A percentile compares a stretch with the other conserved stretches of the same genome.
phyloP scores from a whole-genome alignment of 192 early-diverging fungal genomes.

The Radiomyces spectabilis region DNA sequence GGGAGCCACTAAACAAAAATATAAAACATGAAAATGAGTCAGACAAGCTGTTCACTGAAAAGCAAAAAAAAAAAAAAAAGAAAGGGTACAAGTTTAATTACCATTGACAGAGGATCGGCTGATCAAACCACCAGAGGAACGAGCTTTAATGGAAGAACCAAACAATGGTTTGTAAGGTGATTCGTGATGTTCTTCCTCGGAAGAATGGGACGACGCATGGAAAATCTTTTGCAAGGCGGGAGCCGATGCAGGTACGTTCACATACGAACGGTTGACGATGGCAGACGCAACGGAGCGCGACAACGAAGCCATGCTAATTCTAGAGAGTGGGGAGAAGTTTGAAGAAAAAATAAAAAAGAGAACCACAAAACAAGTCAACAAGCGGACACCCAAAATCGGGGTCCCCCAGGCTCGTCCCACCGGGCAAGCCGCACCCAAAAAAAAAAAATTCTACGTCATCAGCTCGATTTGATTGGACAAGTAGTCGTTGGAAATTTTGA shows the following conservation, averaged over 20 bases:
- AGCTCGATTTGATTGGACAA: too few species aligned
- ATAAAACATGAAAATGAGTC: background rate
- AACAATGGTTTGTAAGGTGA: slow-evolving; percentile 3
- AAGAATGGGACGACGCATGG: slow-evolving; percentile 24
- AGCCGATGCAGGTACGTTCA: slow-evolving; percentile 33
- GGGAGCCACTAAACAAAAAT: slow-evolving; percentile 12
- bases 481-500: too few species aligned
- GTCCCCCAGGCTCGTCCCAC: too few species aligned
- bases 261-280: slow-evolving; percentile 43
- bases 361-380: too few species aligned
- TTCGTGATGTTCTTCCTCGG: slow-evolving; percentile 32
- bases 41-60: background rate
- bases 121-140: slow-evolving; percentile 24
- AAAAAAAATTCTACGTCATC: too few species aligned
- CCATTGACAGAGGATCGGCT: slow-evolving; percentile 43
- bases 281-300: slow-evolving; percentile 37
- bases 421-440: too few species aligned
- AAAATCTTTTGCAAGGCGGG: slow-evolving; percentile 36
- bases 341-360: too few species aligned
- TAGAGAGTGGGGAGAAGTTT: slow-evolving; percentile 18
- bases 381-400: too few species aligned
- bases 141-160: too few species aligned
- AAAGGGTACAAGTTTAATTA: too few species aligned
- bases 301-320: slow-evolving; percentile 41
- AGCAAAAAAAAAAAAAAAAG: background rate